Conservation (phyloP, 1,139 yeast species). For the Yamadazyma buinensis region DNA sequence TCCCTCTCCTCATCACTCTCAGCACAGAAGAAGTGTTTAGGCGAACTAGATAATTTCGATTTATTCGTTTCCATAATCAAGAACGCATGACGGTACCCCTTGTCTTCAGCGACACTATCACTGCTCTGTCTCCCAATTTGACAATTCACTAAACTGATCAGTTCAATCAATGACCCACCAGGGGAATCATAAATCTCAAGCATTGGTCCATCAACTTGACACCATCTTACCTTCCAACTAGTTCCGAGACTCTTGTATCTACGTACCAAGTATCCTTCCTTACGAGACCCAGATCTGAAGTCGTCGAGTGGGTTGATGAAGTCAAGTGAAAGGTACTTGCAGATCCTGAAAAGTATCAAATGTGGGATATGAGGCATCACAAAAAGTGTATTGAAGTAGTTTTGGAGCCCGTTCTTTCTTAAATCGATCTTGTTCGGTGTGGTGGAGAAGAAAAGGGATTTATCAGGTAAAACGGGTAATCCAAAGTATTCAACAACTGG, state of each 20-base stretch:
- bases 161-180: slow-evolving; percentile 56
- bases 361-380: slow-evolving; percentile 62
- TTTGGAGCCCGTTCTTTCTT: slow-evolving; percentile 53
- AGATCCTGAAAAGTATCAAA: slow-evolving; percentile 48
- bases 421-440: slow-evolving; percentile 65
- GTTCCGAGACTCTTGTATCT: slow-evolving; percentile 52
- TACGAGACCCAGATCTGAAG: slow-evolving; percentile 50
- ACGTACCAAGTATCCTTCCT: slow-evolving; percentile 68
- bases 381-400: slow-evolving; percentile 58
- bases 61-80: slow-evolving; percentile 63
- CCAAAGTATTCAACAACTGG: slow-evolving; percentile 54
- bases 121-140: slow-evolving; percentile 62
- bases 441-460: slow-evolving; percentile 48
- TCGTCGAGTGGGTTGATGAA: slow-evolving; percentile 63
- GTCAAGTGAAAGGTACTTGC: slow-evolving; percentile 67
- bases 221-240: slow-evolving; percentile 74
- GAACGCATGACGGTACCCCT: slow-evolving; percentile 77
- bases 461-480: slow-evolving; percentile 62
- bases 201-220: slow-evolving; percentile 62
- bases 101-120: slow-evolving; percentile 62
- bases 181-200: slow-evolving; percentile 61
- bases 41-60: slow-evolving; percentile 47
- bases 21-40: slow-evolving; percentile 74
- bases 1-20: slow-evolving; percentile 81
- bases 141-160: slow-evolving; percentile 49